Evolutionary conservation across 768 basidiomycete genomes (phyloP).

Genomic region (Lentinula aciculospora): DNA sequence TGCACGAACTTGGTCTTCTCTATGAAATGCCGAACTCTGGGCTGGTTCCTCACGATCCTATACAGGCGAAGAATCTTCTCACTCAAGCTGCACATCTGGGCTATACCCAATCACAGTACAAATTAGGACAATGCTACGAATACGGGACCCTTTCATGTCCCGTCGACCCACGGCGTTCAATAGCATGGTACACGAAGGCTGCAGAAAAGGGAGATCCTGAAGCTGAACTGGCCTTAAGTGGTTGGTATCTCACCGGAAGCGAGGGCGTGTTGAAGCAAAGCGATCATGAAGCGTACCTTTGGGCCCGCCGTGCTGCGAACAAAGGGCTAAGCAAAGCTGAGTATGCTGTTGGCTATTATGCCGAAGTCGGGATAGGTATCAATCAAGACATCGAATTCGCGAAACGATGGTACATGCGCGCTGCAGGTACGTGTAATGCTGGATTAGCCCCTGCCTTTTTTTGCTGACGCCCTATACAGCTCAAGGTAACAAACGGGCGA

Average conservation of each 20-base stretch:
- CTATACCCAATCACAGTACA: slow-evolving; percentile 91
- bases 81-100: slow-evolving; percentile 91
- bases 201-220: slow-evolving; percentile 95
- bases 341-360: slow-evolving; percentile 98
- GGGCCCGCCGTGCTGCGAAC: slow-evolving; percentile 94
- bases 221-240: slow-evolving; percentile 92
- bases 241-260: slow-evolving; percentile 96
- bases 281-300: slow-evolving; percentile 97
- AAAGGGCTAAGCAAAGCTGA: slow-evolving; percentile 96
- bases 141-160: slow-evolving; percentile 86
- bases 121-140: slow-evolving; percentile 93
- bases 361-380: slow-evolving; percentile 95
- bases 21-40: slow-evolving; percentile 67
- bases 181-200: slow-evolving; percentile 98
- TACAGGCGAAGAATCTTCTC: slow-evolving; percentile 79
- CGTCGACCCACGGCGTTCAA: slow-evolving; percentile 88
- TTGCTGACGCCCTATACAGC: slow-evolving; percentile 38
- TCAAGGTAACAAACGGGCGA: slow-evolving; percentile 97
- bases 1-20: slow-evolving; percentile 90
- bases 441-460: neutral
- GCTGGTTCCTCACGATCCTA: slow-evolving; percentile 73
- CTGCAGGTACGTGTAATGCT: slow-evolving; percentile 68
- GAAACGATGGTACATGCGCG: slow-evolving; percentile 98
- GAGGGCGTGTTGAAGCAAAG: slow-evolving; percentile 96
- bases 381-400: slow-evolving; percentile 95